Base-by-base conservation (phyloP, 83 land plant genomes). In the Picea abies region DNA sequence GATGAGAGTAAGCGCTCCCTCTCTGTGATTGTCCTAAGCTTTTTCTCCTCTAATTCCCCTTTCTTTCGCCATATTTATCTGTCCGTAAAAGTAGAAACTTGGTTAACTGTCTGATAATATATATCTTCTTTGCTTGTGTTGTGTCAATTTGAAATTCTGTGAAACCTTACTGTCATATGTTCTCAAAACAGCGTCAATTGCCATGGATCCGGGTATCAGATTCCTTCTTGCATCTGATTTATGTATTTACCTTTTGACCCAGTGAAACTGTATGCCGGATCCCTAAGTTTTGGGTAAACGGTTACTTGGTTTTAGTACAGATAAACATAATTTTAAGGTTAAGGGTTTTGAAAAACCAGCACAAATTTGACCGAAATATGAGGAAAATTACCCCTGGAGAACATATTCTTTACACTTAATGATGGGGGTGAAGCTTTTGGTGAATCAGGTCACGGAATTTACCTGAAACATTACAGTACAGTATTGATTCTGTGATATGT, bases 1-100 rank as follows among this genome's bases (percentile, higher is more conserved):
- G 81, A 85, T 87, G 89, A 83, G 88, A 49, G 89, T 87, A 78
- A 44, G 87, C 41, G 3, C 61, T 35, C 68, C 60, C 11, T 26
- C 64, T 49, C 29, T 56, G 56, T 49, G 62, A 4, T 20, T 65
- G 52, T 44, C 3, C 3, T n/a, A 20, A 4, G 47, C 6, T 47
- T 67, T 9, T 66, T 25, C 65, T 32, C 58, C 58, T 10, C 10
- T 10, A 52, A 52, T 52, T 52, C 14, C 14, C 58, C 12, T 11
- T 10, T 11, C 58, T 1, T 52, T 52, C 14, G 58, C 58, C 58
- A 52, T 52, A 52, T 52, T 52, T 52, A 11, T 52, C 3, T 11
- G 58, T 1, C 58, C 14, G 58, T 11, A 52, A 52, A 49, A 52
- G 1, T 52, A 52, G 14, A 52, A 11, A 11, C 58, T 52, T 52